Base-by-base conservation (phyloP, 2,329 filamentous ascomycete genomes). In the Aspergillus pseudonomiae region DNA sequence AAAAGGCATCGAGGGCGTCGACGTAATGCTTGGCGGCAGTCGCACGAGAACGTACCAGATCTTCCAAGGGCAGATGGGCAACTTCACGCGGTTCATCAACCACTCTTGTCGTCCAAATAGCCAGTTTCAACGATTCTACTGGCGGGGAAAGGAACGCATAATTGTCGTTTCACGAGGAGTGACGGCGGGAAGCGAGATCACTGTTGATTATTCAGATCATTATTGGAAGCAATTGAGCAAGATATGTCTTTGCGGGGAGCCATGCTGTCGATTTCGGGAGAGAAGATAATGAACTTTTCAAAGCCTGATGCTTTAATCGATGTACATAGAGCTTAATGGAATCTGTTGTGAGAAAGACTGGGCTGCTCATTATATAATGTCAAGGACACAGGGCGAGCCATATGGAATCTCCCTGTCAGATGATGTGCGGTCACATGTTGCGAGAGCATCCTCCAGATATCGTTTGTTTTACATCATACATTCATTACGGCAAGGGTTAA, bases 11-110 rank as follows among this genome's bases (percentile, higher is more conserved):
- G 73, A 79, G 7, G 81, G 83, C 63, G 74, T 84, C 14, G 85
- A 88, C 67, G 84, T 87, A 10, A 86, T 88, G 85, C 75, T 83
- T 60, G 79, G 80, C 32, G 79, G 79, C 0, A 78, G 79, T 0
- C 68, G 70, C 4, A 69, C 65, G 4, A 66, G 62, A 32, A 68
- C 67, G 1, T 88, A 87, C 67, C 85, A 88, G 69, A 87, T 88
- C 60, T 88, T 81, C 79, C 85, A 88, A 69, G 85, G 84, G 0
- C 30, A 74, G 75, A 60, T 79, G 82, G 71, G 85, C 4, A 88
- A 88, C 68, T 86, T 84, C 66, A 87, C 85, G 2, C 78, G 85
- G 0, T 88, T 88, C 67, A 82, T 87, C 46, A 88, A 87, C 52
- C 82, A 88, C 68, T 86, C 84, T 52, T 88, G 85, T 71, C 81